phyloP scores from a whole-genome alignment of 78 protist species.

The slime mould (Dictyostelium discoideum) region DNA sequence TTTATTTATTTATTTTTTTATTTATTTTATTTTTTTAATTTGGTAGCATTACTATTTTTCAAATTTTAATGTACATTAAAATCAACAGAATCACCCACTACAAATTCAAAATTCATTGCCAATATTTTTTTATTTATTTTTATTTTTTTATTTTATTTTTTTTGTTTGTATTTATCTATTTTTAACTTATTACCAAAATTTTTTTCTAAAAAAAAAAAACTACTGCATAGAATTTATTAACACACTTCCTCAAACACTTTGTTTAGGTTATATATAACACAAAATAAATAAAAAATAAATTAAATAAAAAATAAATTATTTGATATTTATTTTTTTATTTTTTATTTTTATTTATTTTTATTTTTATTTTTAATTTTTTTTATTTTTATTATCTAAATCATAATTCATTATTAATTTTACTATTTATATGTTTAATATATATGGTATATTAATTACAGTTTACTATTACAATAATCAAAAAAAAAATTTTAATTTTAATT shows the following conservation, averaged over 20 bases:
- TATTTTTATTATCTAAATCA: background rate
- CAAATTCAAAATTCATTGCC: background rate
- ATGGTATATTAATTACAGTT: background rate
- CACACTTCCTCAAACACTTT: background rate
- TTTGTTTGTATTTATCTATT: background rate
- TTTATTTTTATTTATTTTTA: no score
- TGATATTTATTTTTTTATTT: background rate
- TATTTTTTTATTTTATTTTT: no score
- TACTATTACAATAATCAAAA: background rate
- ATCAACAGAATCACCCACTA: background rate
- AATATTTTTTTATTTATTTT: no score
- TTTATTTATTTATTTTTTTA: no score
- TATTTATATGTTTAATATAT: no score
- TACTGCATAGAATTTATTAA: background rate
- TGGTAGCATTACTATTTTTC: no score
- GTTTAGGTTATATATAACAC: background rate
- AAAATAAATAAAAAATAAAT: no score
- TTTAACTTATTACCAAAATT: background rate
- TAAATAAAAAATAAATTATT: background rate
- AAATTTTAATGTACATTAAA: no score
- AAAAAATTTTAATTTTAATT: background rate
- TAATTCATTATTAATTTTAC: background rate
- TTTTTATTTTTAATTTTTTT: no score
- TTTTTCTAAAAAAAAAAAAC: background rate
- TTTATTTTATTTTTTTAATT: no score